Conservation (phyloP, 2,329 filamentous ascomycete genomes). For the Talaromyces sp. region DNA sequence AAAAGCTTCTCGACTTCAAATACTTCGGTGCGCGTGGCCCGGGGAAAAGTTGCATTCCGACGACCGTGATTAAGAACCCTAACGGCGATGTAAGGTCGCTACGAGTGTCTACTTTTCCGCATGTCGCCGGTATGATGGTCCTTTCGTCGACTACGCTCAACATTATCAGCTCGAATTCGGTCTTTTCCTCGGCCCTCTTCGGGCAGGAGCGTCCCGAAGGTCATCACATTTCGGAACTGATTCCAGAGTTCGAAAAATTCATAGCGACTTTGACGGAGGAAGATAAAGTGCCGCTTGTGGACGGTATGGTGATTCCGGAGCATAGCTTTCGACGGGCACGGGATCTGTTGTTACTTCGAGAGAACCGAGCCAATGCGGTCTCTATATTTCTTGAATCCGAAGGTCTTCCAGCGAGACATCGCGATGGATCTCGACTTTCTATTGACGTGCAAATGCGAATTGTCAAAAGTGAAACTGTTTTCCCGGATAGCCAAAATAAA, state of each 20-base stretch:
- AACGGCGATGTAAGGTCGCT: constrained; percentile 61
- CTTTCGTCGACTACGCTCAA: constrained; percentile 73
- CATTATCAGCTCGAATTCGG: constrained; percentile 89
- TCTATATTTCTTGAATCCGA: constrained; percentile 78
- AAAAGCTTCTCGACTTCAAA: constrained; percentile 66
- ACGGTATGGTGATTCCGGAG: constrained; percentile 96
- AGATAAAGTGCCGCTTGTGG: constrained; percentile 75
- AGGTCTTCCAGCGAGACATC: constrained; percentile 79
- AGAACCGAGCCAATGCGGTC: constrained; percentile 75
- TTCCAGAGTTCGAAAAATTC: constrained; percentile 83
- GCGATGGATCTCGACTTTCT: constrained; percentile 86
- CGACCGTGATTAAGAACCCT: constrained; percentile 71
- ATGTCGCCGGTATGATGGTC: constrained; percentile 95
- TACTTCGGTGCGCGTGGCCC: constrained; percentile 83
- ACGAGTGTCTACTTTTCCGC: constrained; percentile 87
- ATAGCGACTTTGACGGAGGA: constrained; percentile 79
- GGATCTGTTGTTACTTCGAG: constrained; percentile 76
- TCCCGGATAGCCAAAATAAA: constrained; percentile 57
- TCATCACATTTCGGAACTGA: constrained; percentile 71
- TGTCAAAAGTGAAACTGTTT: constrained; percentile 78
- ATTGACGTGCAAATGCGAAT: constrained; percentile 97
- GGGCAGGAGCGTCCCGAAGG: constrained; percentile 83
- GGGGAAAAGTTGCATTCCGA: constrained; percentile 76
- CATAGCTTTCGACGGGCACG: constrained; percentile 90
- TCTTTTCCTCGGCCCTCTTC: constrained; percentile 89